These are phyloP conservation scores for Helenozyma rhizophorensis DNA, from an alignment of 805 yeast species.

Conservation along the genomic window DNA sequence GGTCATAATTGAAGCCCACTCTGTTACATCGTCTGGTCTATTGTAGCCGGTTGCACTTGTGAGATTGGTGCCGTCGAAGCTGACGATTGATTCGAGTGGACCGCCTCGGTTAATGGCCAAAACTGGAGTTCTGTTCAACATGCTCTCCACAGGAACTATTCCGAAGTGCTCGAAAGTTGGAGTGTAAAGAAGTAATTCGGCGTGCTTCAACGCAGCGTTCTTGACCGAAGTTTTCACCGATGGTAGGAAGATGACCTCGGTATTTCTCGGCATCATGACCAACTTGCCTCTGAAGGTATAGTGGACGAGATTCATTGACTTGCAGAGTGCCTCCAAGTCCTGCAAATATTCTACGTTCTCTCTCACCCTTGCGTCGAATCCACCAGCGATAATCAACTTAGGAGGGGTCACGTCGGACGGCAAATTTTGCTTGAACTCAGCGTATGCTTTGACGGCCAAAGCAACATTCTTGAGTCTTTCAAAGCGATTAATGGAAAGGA, in stretches of 20 bases:
- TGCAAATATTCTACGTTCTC: conserved; percentile 74
- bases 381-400: conserved; percentile 79
- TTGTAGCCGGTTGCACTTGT: conserved; percentile 60
- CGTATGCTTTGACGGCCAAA: conserved; percentile 70
- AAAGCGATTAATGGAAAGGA: conserved; percentile 81
- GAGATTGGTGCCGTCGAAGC: conserved; percentile 23
- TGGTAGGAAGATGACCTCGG: conserved; percentile 70
- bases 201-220: conserved; percentile 51
- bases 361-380: conserved; percentile 69
- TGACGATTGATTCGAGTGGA: conserved; percentile 72
- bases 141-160: conserved; percentile 94
- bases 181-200: conserved; percentile 72
- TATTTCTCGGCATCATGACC: conserved; percentile 28
- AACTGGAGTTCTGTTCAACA: conserved; percentile 80
- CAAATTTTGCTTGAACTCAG: conserved; percentile 32
- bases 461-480: conserved; percentile 81
- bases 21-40: conserved; percentile 36
- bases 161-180: conserved; percentile 95
- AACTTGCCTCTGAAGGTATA: conserved; percentile 42
- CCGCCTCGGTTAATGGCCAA: conserved; percentile 90
- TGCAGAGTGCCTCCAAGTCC: conserved; percentile 52
- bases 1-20: conserved; percentile 53
- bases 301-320: conserved; percentile 39
- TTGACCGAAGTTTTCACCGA: conserved; percentile 68
- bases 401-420: conserved; percentile 28